Percentiles rank a stretch among this genome's conserved stretches.
These are phyloP conservation scores for Pythium rishiriense DNA, from an alignment of 352 stramenopile species.

Conservation along the genomic window DNA sequence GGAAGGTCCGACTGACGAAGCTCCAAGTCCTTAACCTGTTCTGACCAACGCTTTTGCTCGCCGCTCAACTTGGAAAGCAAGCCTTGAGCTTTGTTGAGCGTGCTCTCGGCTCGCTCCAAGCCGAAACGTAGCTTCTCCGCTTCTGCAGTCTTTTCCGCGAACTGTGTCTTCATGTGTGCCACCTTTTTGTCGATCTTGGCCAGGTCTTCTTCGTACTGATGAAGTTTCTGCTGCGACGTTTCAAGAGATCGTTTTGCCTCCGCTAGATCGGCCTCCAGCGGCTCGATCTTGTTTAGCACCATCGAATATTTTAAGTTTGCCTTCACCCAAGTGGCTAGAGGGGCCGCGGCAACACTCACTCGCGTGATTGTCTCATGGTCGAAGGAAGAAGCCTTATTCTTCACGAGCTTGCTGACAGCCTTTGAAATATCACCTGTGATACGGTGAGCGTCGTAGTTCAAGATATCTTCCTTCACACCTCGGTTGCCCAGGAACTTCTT, in stretches of 20 bases:
- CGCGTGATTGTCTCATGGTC: conserved; percentile 94
- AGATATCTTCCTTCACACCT: conserved; percentile 96
- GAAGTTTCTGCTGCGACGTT: conserved; percentile 84
- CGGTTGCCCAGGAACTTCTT: conserved; percentile 96
- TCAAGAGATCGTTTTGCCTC: conserved; percentile 89
- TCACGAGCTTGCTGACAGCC: conserved; percentile 91
- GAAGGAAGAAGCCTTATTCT: conserved; percentile 92
- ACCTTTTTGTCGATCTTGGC: conserved; percentile 89
- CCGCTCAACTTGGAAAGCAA: conserved; percentile 90
- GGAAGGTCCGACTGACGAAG: conserved; percentile 79
- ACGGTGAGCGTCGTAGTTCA: conserved; percentile 93
- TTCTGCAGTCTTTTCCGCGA: conserved; percentile 91
- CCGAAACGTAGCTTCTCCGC: conserved; percentile 89
- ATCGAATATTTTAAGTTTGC: conserved; percentile 95
- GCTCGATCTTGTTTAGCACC: conserved; percentile 95
- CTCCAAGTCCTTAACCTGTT: conserved; percentile 88
- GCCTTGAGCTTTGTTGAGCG: conserved; percentile 90
- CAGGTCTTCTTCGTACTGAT: conserved; percentile 91
- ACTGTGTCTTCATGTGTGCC: conserved; percentile 91
- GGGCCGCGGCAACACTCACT: conserved; percentile 92
- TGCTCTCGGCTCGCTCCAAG: conserved; percentile 87
- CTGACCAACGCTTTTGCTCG: conserved; percentile 91
- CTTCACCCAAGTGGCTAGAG: conserved; percentile 95
- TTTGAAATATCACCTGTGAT: conserved; percentile 92
- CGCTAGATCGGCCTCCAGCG: conserved; percentile 89